Conservation (phyloP, 2,329 filamentous ascomycete genomes). For the Emergomyces africanus region DNA sequence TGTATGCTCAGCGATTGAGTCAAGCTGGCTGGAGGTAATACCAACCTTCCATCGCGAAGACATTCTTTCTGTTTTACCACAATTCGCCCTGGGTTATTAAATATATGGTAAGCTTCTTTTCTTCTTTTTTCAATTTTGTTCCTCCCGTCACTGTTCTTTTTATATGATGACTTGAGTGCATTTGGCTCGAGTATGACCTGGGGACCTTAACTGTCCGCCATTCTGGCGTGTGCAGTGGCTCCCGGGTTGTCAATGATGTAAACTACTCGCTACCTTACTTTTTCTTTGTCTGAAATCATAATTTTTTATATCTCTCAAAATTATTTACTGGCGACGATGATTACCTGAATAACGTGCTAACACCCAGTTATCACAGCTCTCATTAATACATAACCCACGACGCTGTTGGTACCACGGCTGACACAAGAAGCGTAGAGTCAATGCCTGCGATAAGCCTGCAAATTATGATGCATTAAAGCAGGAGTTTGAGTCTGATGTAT, state of each 20-base stretch:
- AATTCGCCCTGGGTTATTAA: neutral
- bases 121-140: slow-evolving; percentile 19
- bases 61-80: slow-evolving; percentile 3
- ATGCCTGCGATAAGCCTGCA: slow-evolving; percentile 87
- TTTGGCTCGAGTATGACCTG: slow-evolving; percentile 98
- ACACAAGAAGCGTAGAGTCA: slow-evolving; percentile 49
- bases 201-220: slow-evolving; percentile 48
- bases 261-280: slow-evolving; percentile 96
- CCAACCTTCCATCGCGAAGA: slow-evolving; percentile 8
- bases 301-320: slow-evolving; percentile 6
- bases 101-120: slow-evolving; percentile 16
- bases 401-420: neutral
- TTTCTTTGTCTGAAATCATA: slow-evolving; percentile 64
- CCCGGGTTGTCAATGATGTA: slow-evolving; percentile 86
- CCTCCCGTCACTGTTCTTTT: slow-evolving; percentile 12
- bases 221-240: slow-evolving; percentile 55
- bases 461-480: slow-evolving; percentile 68
- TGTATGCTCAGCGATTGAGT: slow-evolving; percentile 85
- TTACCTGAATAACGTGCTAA: slow-evolving; percentile 11
- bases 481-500: slow-evolving; percentile 82
- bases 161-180: slow-evolving; percentile 99
- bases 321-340: neutral
- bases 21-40: slow-evolving; percentile 91
- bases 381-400: neutral
- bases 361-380: slow-evolving; percentile 12